Evolutionary conservation across 2,329 filamentous ascomycete species (phyloP).

Genomic region (Gliomastix tumulicola): DNA sequence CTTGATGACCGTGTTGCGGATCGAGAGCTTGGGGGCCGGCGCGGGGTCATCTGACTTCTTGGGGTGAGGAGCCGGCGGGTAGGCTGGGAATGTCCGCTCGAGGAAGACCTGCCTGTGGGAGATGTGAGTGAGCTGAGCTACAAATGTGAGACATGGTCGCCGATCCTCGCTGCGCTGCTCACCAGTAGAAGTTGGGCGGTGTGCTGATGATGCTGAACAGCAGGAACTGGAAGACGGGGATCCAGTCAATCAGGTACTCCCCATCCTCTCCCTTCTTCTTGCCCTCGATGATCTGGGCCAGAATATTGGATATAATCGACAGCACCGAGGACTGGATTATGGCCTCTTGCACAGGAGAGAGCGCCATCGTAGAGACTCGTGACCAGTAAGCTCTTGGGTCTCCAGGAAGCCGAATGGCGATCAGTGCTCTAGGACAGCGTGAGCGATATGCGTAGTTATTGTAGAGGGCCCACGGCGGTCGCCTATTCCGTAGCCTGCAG

Average conservation of each 20-base stretch:
- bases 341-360: conserved; percentile 43
- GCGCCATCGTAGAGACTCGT: neutral
- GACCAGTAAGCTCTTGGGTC: too few species aligned
- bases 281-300: conserved; percentile 64
- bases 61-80: conserved; percentile 33
- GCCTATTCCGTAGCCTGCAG: too few species aligned
- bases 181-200: conserved; percentile 82
- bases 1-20: conserved; percentile 60
- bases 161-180: too few species aligned
- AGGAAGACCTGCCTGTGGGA: conserved; percentile 66
- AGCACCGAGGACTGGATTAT: conserved; percentile 61
- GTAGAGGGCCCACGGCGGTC: too few species aligned
- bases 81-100: conserved; percentile 67
- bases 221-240: conserved; percentile 69
- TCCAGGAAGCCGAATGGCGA: too few species aligned
- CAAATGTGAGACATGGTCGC: too few species aligned
- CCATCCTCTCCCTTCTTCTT: conserved; percentile 53
- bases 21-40: conserved; percentile 41
- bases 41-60: conserved; percentile 29
- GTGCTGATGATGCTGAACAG: conserved; percentile 66
- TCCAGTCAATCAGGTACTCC: conserved; percentile 55
- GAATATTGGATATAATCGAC: conserved; percentile 60
- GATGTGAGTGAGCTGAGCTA: too few species aligned
- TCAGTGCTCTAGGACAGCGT: too few species aligned
- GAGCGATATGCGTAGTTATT: too few species aligned